These are phyloP conservation scores for Termitomyces sp. DNA, from an alignment of 768 basidiomycete genomes.

Conservation along the genomic window DNA sequence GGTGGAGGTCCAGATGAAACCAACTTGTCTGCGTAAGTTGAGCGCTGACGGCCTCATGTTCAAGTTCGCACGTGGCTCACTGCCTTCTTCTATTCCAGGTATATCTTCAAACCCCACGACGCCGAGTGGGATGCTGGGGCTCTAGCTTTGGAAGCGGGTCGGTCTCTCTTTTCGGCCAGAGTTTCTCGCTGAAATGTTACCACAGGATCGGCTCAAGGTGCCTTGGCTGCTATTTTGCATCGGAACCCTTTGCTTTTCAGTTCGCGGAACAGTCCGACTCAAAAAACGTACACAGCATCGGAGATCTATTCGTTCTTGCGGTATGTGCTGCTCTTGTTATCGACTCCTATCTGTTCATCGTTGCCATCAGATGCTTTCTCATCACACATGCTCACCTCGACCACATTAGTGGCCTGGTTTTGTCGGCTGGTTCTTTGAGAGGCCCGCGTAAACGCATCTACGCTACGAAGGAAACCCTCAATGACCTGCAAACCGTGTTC, in stretches of 20 bases:
- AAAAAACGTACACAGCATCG: slow-evolving; percentile 30
- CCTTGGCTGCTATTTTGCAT: slow-evolving; percentile 57
- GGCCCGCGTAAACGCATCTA: slow-evolving; percentile 61
- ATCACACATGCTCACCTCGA: slow-evolving; percentile 90
- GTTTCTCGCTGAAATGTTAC: not conserved
- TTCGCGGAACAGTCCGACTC: slow-evolving; percentile 17
- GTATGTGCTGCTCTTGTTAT: slow-evolving; percentile 23
- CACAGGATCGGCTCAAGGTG: slow-evolving; percentile 82
- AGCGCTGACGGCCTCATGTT: slow-evolving; percentile 7
- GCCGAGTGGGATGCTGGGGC: slow-evolving; percentile 76
- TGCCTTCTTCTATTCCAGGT: slow-evolving; percentile 42
- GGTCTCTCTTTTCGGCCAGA: slow-evolving; percentile 12
- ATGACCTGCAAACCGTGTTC: slow-evolving; percentile 69
- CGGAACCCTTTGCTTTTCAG: slow-evolving; percentile 52
- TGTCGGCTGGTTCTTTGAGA: slow-evolving; percentile 74
- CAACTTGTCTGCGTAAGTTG: slow-evolving; percentile 77
- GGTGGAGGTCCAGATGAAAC: slow-evolving; percentile 91
- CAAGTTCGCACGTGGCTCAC: slow-evolving; percentile 12
- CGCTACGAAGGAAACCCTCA: slow-evolving; percentile 54
- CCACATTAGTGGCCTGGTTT: slow-evolving; percentile 77
- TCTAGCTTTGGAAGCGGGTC: slow-evolving; percentile 85
- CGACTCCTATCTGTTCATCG: slow-evolving; percentile 1
- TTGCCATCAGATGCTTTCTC: slow-evolving; percentile 61
- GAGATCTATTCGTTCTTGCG: slow-evolving; percentile 52
- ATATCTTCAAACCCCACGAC: slow-evolving; percentile 72